These are phyloP conservation scores for Peterozyma xylosa DNA, from an alignment of 805 yeast species.

Conservation along the genomic window DNA sequence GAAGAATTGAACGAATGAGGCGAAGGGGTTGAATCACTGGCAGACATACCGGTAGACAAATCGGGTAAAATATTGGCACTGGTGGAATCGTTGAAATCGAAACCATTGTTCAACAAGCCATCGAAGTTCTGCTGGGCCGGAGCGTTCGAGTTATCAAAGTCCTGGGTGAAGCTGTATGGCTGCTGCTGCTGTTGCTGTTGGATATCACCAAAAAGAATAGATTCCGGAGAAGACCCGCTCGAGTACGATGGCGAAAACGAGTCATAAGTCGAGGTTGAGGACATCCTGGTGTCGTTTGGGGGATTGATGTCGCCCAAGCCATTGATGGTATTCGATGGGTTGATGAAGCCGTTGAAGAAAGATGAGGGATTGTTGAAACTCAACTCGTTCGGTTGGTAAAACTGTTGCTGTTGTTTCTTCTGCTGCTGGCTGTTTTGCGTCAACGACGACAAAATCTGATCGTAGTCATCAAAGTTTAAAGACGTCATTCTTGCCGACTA, in stretches of 20 bases:
- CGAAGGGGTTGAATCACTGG: constrained; percentile 3
- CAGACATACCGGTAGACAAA: neutral
- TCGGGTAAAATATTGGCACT: neutral
- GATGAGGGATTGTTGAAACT: constrained; percentile 1
- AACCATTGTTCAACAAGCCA: neutral
- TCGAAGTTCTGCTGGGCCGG: neutral
- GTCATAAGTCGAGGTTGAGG: constrained; percentile 9
- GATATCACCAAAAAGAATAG: constrained; percentile 15
- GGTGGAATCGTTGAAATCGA: constrained; percentile 1
- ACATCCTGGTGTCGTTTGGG: neutral
- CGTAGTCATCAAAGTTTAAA: constrained; percentile 23
- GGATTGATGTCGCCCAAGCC: constrained; percentile 1
- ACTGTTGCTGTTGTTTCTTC: constrained; percentile 1
- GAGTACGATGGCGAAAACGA: constrained; percentile 22
- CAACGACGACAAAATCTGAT: constrained; percentile 19
- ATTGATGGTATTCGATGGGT: neutral
- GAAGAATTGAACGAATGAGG: constrained; percentile 7
- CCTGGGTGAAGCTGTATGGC: neutral
- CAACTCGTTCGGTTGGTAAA: neutral
- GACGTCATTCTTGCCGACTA: constrained; percentile 3
- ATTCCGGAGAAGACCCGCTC: constrained; percentile 29
- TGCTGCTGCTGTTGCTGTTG: neutral
- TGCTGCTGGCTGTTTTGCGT: constrained; percentile 7
- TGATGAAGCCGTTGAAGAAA: constrained; percentile 1
- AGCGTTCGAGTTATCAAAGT: neutral